These are phyloP conservation scores for Suhomyces xylopsoci DNA, from an alignment of 805 yeast species.

Conservation along the genomic window DNA sequence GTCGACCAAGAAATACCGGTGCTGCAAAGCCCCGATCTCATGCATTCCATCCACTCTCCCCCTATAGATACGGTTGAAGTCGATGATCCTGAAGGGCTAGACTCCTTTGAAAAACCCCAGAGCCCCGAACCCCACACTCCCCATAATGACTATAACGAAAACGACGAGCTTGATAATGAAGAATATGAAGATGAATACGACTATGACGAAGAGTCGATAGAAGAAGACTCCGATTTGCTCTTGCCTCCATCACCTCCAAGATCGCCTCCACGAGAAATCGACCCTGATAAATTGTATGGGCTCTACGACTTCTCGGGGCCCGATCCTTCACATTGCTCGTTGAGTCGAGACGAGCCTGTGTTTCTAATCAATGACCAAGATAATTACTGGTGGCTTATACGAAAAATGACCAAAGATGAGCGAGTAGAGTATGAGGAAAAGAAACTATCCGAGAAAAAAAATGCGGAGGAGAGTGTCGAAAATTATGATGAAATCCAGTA, in stretches of 20 bases:
- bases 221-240: slow-evolving; percentile 42
- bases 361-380: slow-evolving; percentile 81
- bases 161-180: neutral
- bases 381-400: slow-evolving; percentile 94
- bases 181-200: slow-evolving; percentile 5
- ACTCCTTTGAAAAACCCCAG: neutral
- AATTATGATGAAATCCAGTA: slow-evolving; percentile 8
- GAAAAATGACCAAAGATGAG: slow-evolving; percentile 37
- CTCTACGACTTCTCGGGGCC: slow-evolving; percentile 86
- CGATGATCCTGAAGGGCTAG: slow-evolving; percentile 4
- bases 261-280: slow-evolving; percentile 77
- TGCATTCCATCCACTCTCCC: neutral
- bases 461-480: slow-evolving; percentile 6
- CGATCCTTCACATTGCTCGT: slow-evolving; percentile 85
- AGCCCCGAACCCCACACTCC: neutral
- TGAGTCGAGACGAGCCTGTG: slow-evolving; percentile 79
- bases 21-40: neutral
- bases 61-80: slow-evolving; percentile 2
- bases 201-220: slow-evolving; percentile 13
- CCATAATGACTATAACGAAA: neutral
- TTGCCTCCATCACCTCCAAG: slow-evolving; percentile 64
- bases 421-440: slow-evolving; percentile 27
- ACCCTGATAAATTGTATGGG: slow-evolving; percentile 82
- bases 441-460: slow-evolving; percentile 12
- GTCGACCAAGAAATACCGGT: neutral